A percentile compares a stretch with the other conserved stretches of the same genome.
These are phyloP conservation scores for Chaetomiaceae sp. DNA, from an alignment of 2,329 filamentous ascomycete genomes.

Conservation along the genomic window DNA sequence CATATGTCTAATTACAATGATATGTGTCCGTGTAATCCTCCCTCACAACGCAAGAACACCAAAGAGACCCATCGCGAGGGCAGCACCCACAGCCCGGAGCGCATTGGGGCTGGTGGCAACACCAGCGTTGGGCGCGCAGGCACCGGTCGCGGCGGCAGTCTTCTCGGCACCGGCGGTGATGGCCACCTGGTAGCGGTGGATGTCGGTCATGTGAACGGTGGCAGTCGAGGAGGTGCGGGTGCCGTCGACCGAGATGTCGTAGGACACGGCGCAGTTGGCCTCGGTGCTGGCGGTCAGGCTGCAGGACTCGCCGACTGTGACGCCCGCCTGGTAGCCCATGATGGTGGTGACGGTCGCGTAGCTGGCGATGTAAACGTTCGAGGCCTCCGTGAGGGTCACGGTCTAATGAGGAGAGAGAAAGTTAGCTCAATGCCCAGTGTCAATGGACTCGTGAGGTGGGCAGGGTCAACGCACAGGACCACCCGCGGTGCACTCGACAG, in stretches of 20 bases:
- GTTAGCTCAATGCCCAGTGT: neutral
- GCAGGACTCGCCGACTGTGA: neutral
- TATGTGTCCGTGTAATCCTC: no score
- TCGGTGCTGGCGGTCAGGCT: neutral
- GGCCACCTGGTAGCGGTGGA: neutral
- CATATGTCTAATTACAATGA: no score
- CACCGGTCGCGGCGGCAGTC: neutral
- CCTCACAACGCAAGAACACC: neutral
- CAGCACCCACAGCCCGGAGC: neutral
- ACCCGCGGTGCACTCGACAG: neutral
- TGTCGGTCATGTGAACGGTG: neutral
- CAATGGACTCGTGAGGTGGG: no score
- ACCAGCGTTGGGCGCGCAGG: neutral
- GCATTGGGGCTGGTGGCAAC: neutral
- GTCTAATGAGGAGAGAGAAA: neutral
- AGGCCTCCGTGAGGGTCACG: neutral
- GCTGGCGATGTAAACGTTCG: neutral
- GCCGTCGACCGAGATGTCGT: neutral
- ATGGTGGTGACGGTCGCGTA: neutral
- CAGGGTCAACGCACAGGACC: neutral
- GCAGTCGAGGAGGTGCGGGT: neutral
- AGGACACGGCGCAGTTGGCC: neutral
- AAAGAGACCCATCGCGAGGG: neutral
- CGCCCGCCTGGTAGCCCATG: neutral
- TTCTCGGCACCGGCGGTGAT: conserved; percentile 5